Evolutionary conservation across 805 yeast species (phyloP).

Genomic region (Pichia pseudocactophila): DNA sequence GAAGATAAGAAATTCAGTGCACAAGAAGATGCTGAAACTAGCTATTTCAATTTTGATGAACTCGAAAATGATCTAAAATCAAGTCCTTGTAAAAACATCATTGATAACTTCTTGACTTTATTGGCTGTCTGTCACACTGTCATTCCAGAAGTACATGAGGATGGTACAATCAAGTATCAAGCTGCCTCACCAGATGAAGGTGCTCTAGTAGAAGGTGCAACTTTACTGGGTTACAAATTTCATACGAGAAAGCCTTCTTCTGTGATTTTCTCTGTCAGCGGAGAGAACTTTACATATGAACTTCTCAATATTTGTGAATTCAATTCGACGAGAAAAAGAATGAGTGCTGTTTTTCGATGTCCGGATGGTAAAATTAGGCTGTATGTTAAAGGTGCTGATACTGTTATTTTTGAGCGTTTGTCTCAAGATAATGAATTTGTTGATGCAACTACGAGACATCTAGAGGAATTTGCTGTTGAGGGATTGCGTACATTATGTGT

Average conservation of each 20-base stretch:
- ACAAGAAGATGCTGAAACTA: conserved; percentile 74
- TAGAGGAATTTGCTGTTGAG: conserved; percentile 94
- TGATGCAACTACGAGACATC: conserved; percentile 70
- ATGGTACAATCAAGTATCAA: conserved; percentile 75
- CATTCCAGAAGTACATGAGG: conserved; percentile 72
- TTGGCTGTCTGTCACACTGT: conserved; percentile 95
- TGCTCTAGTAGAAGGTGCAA: conserved; percentile 95
- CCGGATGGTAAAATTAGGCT: conserved; percentile 88
- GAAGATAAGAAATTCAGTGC: conserved; percentile 72
- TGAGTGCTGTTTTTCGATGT: conserved; percentile 90
- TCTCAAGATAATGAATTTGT: conserved; percentile 68
- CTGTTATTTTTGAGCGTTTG: conserved; percentile 84
- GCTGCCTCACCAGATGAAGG: conserved; percentile 99
- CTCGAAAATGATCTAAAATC: conserved; percentile 37
- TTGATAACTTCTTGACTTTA: conserved; percentile 73
- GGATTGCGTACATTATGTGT: conserved; percentile 93
- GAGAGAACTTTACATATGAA: conserved; percentile 55
- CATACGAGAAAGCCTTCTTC: conserved; percentile 77
- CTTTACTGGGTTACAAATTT: conserved; percentile 77
- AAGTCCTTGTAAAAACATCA: conserved; percentile 34
- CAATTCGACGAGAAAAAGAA: conserved; percentile 94
- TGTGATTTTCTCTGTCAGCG: conserved; percentile 53
- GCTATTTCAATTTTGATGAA: conserved; percentile 63
- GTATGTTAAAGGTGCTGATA: conserved; percentile 96
- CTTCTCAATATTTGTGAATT: conserved; percentile 89